Conservation (phyloP, 257 asterid species). For the Rehmannia glutinosa region DNA sequence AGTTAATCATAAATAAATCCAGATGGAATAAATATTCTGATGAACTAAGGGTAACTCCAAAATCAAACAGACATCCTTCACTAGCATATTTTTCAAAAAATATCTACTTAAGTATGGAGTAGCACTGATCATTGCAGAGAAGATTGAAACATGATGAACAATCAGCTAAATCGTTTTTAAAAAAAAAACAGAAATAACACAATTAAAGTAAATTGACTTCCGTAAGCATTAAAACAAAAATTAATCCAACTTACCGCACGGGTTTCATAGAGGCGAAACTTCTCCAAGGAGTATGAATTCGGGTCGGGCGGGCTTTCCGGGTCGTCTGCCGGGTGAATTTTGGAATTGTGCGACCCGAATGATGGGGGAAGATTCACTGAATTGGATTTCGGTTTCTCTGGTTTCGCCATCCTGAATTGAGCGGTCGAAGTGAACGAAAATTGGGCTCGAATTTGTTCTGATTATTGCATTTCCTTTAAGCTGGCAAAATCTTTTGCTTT, state of each 20-base stretch:
- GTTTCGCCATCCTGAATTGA: constrained; percentile 46
- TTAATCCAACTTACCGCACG: constrained; percentile 54
- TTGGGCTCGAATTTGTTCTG: constrained; percentile 18
- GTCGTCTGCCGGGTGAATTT: constrained; percentile 51
- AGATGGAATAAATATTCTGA: neutral
- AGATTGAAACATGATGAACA: neutral
- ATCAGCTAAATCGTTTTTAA: constrained; percentile 7
- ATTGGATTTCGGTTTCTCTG: constrained; percentile 56
- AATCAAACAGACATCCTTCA: constrained; percentile 4
- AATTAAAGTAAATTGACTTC: constrained; percentile 5
- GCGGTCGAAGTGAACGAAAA: constrained; percentile 13
- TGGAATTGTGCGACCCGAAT: constrained; percentile 42
- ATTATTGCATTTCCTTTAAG: neutral
- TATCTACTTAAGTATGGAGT: neutral
- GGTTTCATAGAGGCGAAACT: constrained; percentile 93
- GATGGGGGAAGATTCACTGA: constrained; percentile 37
- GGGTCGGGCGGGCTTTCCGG: constrained; percentile 58
- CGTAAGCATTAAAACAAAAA: neutral
- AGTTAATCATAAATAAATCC: neutral
- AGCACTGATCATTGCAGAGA: neutral
- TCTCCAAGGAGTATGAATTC: constrained; percentile 81
- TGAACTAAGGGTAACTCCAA: neutral
- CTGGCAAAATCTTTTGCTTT: neutral
- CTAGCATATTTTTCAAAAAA: neutral
- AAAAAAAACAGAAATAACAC: neutral